phyloP scores from a whole-genome alignment of 192 early-diverging fungal genomes.

The Backusella parvicylindrica region DNA sequence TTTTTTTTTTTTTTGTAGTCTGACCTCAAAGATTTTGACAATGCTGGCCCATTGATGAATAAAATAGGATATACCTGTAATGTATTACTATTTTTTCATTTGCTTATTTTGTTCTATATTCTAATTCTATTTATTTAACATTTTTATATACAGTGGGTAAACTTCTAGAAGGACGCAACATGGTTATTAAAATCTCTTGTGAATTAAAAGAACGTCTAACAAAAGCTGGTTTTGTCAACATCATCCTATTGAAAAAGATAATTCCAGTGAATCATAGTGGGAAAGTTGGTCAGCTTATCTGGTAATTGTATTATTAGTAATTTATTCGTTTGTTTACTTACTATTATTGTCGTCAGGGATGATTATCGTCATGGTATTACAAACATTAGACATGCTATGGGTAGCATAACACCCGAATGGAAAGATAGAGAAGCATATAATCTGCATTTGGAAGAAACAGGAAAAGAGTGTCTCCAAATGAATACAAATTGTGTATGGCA shows the following conservation, averaged over 20 bases:
- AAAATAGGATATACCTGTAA: background rate
- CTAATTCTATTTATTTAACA: background rate
- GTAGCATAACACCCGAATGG: background rate
- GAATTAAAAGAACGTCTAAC: background rate
- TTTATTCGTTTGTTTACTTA: background rate
- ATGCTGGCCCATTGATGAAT: background rate
- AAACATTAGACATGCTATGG: background rate
- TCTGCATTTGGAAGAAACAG: background rate
- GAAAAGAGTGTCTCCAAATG: background rate
- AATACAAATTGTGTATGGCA: conserved; percentile 5
- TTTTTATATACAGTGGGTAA: background rate
- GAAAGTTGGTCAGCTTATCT: background rate
- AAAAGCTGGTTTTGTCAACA: background rate
- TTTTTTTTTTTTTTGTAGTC: background rate
- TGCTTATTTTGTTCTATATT: background rate
- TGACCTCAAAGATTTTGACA: background rate
- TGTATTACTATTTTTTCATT: background rate
- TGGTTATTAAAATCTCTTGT: background rate
- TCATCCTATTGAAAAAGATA: background rate
- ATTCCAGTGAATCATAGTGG: conserved; percentile 11
- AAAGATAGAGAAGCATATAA: background rate
- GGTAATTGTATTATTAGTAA: background rate
- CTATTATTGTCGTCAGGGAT: conserved; percentile 5
- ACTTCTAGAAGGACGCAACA: background rate
- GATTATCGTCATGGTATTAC: conserved; percentile 1